Percentiles rank a stretch among this genome's conserved stretches.
phyloP scores from a whole-genome alignment of 768 basidiomycete genomes.

The Russula virescens region DNA sequence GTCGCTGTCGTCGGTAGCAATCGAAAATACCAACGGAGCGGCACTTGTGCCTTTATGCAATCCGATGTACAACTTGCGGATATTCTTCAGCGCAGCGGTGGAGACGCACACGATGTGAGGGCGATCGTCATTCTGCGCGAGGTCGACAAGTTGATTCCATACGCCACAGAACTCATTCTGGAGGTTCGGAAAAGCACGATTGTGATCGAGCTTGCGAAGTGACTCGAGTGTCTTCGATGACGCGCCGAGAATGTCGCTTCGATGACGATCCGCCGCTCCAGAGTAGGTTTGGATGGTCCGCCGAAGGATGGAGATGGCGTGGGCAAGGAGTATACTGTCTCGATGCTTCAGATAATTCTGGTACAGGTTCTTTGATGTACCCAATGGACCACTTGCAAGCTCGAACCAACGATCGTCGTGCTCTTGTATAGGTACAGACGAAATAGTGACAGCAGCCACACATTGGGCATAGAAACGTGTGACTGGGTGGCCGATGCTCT shows the following conservation, averaged over 20 bases:
- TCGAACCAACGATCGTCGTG: constrained; percentile 8
- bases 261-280: too few species aligned
- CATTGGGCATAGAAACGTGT: constrained; percentile 7
- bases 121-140: background rate
- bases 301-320: background rate
- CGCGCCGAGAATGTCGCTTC: background rate
- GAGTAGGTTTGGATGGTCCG: background rate
- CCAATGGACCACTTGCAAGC: background rate
- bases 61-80: constrained; percentile 1
- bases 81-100: background rate
- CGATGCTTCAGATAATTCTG: background rate
- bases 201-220: background rate
- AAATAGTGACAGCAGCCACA: background rate
- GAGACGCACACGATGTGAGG: background rate
- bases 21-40: background rate
- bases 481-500: background rate
- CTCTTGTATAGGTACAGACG: background rate
- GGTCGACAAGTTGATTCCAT: background rate
- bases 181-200: background rate
- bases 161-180: background rate
- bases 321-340: constrained; percentile 3
- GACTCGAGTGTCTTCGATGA: background rate
- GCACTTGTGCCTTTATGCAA: background rate
- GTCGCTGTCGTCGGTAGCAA: background rate
- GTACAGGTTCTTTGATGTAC: background rate